Conservation (phyloP, 2,329 filamentous ascomycete species). For the Epichloe sibirici region DNA sequence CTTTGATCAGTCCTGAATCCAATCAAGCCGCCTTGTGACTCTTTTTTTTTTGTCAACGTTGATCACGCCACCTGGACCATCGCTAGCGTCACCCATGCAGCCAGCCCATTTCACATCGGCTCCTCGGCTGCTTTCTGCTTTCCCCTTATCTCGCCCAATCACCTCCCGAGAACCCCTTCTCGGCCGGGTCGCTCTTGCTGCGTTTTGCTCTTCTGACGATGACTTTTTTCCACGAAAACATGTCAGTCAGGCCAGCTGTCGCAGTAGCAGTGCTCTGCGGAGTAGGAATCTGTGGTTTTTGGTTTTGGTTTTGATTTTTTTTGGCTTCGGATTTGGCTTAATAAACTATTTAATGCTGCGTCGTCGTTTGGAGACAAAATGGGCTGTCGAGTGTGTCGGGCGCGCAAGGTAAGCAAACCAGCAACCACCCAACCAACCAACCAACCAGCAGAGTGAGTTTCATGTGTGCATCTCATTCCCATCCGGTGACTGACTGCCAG, state of each 20-base stretch:
- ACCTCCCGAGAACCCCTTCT: neutral
- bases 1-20: too few species aligned
- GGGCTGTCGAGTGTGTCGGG: slow-evolving; percentile 29
- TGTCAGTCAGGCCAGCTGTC: neutral
- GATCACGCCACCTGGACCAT: slow-evolving; percentile 9
- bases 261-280: too few species aligned
- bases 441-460: too few species aligned
- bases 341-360: too few species aligned
- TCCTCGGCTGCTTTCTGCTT: neutral
- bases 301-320: neutral
- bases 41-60: neutral
- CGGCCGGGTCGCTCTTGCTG: slow-evolving; percentile 6
- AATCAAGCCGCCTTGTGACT: too few species aligned
- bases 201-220: neutral
- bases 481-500: too few species aligned
- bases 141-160: slow-evolving; percentile 2
- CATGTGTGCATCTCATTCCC: neutral
- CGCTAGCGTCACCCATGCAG: too few species aligned
- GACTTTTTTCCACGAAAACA: neutral
- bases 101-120: neutral
- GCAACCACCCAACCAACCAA: too few species aligned
- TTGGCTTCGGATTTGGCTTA: too few species aligned
- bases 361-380: slow-evolving; percentile 12
- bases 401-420: slow-evolving; percentile 23
- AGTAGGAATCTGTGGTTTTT: neutral